Conservation (phyloP, 495 filamentous ascomycete species). For the Extremus antarcticus region DNA sequence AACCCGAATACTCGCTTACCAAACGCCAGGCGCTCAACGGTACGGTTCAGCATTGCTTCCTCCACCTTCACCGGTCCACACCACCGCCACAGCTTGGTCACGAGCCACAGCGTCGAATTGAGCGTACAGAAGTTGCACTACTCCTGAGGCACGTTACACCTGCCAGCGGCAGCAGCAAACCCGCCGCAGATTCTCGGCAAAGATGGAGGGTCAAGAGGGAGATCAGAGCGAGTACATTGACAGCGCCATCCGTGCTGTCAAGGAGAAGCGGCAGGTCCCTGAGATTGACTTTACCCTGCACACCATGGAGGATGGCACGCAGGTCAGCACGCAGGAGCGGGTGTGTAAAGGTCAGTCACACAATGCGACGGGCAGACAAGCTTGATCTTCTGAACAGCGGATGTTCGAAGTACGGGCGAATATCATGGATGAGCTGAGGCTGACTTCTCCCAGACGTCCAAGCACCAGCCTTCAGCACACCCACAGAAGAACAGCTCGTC, state of each 20-base stretch:
- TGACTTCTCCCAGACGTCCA: slow-evolving; percentile 64
- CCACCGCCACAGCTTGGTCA: no score
- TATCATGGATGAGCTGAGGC: slow-evolving; percentile 5
- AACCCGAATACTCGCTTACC: no score
- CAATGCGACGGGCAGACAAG: no score
- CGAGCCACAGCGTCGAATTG: not conserved
- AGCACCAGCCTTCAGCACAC: slow-evolving; percentile 85
- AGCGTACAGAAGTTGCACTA: not conserved
- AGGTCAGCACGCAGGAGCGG: slow-evolving; percentile 89
- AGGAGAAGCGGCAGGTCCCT: slow-evolving; percentile 82
- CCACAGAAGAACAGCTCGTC: slow-evolving; percentile 69
- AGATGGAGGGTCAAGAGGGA: slow-evolving; percentile 16
- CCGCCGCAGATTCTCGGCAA: not conserved
- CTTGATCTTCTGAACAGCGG: no score
- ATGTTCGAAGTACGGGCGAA: no score
- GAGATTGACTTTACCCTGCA: slow-evolving; percentile 98
- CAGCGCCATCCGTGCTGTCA: slow-evolving; percentile 57
- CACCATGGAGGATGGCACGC: slow-evolving; percentile 90
- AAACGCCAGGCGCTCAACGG: no score
- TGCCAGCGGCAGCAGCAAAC: not conserved
- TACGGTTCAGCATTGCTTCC: no score
- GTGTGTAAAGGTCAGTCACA: slow-evolving; percentile 81
- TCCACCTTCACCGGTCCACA: not conserved
- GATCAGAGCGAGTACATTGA: slow-evolving; percentile 30
- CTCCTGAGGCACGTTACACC: not conserved